Percentiles rank a stretch among this genome's conserved stretches.
Conservation (phyloP, 2,329 filamentous ascomycete species). For the Stagonosporopsis chrysanthemi region DNA sequence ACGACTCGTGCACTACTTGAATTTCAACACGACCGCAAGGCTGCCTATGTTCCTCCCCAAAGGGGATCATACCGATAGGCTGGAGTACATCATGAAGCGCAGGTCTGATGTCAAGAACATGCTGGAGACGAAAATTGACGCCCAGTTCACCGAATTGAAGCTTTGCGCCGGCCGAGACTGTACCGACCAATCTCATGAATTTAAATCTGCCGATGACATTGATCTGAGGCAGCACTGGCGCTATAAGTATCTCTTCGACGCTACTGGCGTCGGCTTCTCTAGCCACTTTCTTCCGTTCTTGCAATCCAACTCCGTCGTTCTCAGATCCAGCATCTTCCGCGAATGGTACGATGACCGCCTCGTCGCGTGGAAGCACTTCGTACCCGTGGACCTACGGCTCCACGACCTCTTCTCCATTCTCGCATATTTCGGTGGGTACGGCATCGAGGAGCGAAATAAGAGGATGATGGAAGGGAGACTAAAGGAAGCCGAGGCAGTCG, state of each 20-base stretch:
- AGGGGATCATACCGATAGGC: constrained; percentile 61
- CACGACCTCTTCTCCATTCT: constrained; percentile 77
- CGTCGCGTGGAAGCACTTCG: constrained; percentile 79
- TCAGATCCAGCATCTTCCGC: constrained; percentile 75
- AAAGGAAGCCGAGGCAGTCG: constrained; percentile 45
- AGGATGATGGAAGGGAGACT: constrained; percentile 36
- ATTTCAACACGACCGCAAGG: constrained; percentile 39
- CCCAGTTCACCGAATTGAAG: constrained; percentile 64
- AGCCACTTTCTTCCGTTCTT: constrained; percentile 71
- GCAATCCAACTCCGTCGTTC: constrained; percentile 70
- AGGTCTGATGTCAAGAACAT: constrained; percentile 62
- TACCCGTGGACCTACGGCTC: constrained; percentile 76
- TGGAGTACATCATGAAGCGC: constrained; percentile 64
- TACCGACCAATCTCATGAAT: constrained; percentile 60
- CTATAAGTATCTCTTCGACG: constrained; percentile 74
- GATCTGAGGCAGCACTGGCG: constrained; percentile 67
- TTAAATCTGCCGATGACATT: constrained; percentile 55
- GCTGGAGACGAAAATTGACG: constrained; percentile 59
- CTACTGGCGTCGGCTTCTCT: constrained; percentile 73
- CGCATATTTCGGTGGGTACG: constrained; percentile 68
- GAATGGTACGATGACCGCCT: constrained; percentile 82
- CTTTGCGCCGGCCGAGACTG: constrained; percentile 66
- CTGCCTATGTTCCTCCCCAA: constrained; percentile 44
- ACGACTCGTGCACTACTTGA: constrained; percentile 71
- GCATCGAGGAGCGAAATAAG: constrained; percentile 32